Percentiles rank a stretch among this genome's conserved stretches.
Conservation (phyloP, 345 rosid species). For the Aquilaria malaccensis region DNA sequence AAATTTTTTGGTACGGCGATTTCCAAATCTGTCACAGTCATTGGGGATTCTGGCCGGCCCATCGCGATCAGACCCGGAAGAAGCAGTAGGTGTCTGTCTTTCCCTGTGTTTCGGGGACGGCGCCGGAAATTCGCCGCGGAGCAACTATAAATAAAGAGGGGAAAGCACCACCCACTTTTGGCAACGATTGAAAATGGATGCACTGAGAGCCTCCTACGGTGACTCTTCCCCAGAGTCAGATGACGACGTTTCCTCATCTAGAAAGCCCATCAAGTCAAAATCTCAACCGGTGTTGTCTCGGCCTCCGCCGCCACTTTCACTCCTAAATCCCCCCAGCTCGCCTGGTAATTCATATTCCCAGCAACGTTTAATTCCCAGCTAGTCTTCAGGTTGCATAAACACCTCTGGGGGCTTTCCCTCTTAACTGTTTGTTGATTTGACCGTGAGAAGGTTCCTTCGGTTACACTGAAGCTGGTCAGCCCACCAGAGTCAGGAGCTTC, state of each 20-base stretch:
- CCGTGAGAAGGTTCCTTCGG: slow-evolving; percentile 20
- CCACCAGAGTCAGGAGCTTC: slow-evolving; percentile 66
- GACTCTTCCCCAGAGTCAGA: slow-evolving; percentile 59
- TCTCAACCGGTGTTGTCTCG: slow-evolving; percentile 15
- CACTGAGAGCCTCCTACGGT: slow-evolving; percentile 57
- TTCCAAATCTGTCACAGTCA: too few relatives aligned
- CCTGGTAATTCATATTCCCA: slow-evolving; percentile 25
- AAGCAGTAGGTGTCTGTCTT: too few relatives aligned
- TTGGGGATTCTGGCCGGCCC: too few relatives aligned
- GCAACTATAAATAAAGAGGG: too few relatives aligned
- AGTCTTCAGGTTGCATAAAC: too few relatives aligned
- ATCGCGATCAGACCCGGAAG: too few relatives aligned
- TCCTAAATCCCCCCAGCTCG: slow-evolving; percentile 51
- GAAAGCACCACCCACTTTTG: too few relatives aligned
- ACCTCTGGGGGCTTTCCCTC: not conserved
- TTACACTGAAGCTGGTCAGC: slow-evolving; percentile 26
- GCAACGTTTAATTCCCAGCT: too few relatives aligned
- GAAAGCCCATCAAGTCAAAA: slow-evolving; percentile 3
- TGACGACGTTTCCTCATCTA: slow-evolving; percentile 13
- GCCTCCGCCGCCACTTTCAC: slow-evolving; percentile 80
- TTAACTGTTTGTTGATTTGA: slow-evolving; percentile 19
- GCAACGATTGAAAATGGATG: slow-evolving; percentile 40
- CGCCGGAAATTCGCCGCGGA: too few relatives aligned
- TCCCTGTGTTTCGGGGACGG: too few relatives aligned
- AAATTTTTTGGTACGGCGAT: too few relatives aligned